Conservation (phyloP, 192 early-diverging fungal species). For the Spinellus fusiger region DNA sequence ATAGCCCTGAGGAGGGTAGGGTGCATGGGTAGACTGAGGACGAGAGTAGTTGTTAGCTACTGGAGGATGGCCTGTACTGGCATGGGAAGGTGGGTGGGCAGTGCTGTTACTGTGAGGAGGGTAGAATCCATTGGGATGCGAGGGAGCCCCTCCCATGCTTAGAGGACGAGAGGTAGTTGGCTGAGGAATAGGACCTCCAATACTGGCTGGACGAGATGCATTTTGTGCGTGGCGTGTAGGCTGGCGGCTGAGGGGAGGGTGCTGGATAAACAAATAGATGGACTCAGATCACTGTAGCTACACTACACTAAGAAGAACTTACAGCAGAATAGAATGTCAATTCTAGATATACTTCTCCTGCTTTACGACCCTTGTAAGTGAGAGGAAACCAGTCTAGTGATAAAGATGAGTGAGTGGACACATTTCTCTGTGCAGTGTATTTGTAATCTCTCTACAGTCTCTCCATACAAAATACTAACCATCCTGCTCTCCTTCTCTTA, state of each 20-base stretch:
- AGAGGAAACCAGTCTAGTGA: conserved; percentile 44
- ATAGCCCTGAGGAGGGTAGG: too few species aligned
- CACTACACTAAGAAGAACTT: conserved; percentile 13
- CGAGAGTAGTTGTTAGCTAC: too few species aligned
- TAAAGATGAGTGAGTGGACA: not conserved
- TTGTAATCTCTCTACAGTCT: not conserved
- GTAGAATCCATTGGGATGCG: not conserved
- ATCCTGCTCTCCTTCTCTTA: conserved; percentile 48
- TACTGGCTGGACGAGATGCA: not conserved
- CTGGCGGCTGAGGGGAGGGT: conserved; percentile 22
- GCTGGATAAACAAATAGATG: not conserved
- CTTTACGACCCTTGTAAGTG: conserved; percentile 30
- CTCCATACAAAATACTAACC: conserved; percentile 20
- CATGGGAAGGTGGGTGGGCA: not conserved
- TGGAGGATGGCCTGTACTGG: not conserved
- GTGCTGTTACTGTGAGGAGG: not conserved
- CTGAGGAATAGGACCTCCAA: not conserved
- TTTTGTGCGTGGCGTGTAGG: conserved; percentile 16
- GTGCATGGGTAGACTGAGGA: too few species aligned
- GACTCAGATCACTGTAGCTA: not conserved
- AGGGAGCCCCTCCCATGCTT: not conserved
- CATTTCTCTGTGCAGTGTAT: not conserved
- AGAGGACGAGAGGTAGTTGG: not conserved
- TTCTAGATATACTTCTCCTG: conserved; percentile 50
- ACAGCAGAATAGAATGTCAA: conserved; percentile 48